phyloP scores from a whole-genome alignment of 257 asterid species.

The Jacaranda mimosifolia region DNA sequence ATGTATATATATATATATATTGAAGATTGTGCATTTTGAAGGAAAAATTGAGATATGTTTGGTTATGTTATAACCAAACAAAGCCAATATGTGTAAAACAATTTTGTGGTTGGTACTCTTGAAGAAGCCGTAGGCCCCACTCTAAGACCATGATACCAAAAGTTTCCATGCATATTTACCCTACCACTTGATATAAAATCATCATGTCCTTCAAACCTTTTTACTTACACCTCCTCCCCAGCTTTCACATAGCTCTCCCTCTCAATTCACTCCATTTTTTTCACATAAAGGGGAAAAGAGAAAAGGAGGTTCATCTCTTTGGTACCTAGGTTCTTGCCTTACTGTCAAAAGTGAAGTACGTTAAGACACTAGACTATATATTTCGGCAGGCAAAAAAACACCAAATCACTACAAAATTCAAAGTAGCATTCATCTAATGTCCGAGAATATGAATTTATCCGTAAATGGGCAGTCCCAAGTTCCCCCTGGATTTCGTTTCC shows the following conservation, averaged over 20 bases:
- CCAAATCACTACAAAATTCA: not conserved
- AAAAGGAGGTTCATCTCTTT: too few relatives aligned
- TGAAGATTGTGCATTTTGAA: too few relatives aligned
- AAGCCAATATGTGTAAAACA: too few relatives aligned
- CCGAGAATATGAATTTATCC: slow-evolving; percentile 29
- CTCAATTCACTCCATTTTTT: not conserved
- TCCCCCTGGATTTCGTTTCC: slow-evolving; percentile 32
- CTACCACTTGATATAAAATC: slow-evolving; percentile 31
- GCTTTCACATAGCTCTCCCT: not conserved
- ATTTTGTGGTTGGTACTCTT: not conserved
- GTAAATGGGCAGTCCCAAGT: slow-evolving; percentile 38
- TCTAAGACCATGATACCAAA: slow-evolving; percentile 14
- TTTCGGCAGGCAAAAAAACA: not conserved
- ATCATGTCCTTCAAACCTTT: slow-evolving; percentile 28
- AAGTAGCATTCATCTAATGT: not conserved
- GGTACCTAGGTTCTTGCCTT: too few relatives aligned
- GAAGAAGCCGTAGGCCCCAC: slow-evolving; percentile 4
- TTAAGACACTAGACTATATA: not conserved
- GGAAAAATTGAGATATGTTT: too few relatives aligned
- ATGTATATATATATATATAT: too few relatives aligned
- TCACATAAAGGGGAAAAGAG: not conserved
- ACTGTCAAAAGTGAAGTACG: too few relatives aligned
- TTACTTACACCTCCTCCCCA: not conserved
- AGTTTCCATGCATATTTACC: slow-evolving; percentile 12
- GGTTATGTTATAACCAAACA: too few relatives aligned